Conservation (phyloP, 495 filamentous ascomycete species). For the Pseudoneurospora amorphoporcata region DNA sequence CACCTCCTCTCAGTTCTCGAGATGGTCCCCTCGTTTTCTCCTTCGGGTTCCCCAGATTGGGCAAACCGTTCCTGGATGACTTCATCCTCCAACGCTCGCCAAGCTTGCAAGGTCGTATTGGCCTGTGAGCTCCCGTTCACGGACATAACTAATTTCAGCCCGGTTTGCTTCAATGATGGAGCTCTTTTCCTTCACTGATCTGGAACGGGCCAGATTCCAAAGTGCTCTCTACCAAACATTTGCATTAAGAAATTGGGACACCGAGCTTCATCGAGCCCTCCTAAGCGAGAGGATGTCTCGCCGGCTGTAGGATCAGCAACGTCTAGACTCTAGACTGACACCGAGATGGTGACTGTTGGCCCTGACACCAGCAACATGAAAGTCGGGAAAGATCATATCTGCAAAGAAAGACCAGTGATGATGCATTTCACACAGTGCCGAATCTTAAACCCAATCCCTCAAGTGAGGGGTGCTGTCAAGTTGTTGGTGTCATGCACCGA, state of each 20-base stretch:
- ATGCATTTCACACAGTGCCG: neutral
- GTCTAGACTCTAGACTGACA: neutral
- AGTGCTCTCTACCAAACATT: neutral
- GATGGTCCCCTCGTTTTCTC: neutral
- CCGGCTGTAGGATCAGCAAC: neutral
- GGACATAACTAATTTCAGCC: neutral
- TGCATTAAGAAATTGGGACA: neutral
- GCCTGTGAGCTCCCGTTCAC: neutral
- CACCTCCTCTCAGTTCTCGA: neutral
- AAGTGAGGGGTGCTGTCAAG: neutral
- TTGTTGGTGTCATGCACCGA: neutral
- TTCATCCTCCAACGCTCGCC: neutral
- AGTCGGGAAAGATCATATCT: neutral
- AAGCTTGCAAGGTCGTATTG: neutral
- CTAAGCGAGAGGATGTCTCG: neutral
- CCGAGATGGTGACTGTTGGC: neutral
- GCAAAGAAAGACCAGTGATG: neutral
- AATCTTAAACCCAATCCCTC: neutral
- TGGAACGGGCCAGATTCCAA: neutral
- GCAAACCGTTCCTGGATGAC: constrained; percentile 1
- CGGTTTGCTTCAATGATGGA: neutral
- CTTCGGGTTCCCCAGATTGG: neutral
- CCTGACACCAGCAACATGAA: neutral
- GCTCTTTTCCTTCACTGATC: neutral
- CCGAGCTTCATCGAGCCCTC: neutral